Percentiles rank a stretch among this genome's conserved stretches.
Evolutionary conservation across 768 basidiomycete genomes (phyloP).

Genomic region (Pleurotus pulmonarius): DNA sequence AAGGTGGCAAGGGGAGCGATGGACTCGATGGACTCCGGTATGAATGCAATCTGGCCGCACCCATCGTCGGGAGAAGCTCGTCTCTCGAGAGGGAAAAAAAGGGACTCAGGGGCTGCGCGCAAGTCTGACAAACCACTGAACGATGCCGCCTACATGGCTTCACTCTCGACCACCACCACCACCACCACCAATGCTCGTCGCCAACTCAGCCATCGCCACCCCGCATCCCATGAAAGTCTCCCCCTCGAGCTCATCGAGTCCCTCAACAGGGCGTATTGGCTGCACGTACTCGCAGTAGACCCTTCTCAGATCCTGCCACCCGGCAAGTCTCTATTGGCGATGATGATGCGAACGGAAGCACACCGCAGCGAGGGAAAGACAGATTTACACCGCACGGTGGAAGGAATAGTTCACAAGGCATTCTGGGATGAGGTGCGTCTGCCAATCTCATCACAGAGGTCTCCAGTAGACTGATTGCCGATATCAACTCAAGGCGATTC

Average conservation of each 20-base stretch:
- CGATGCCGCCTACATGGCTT: background rate
- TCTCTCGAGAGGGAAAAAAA: no score
- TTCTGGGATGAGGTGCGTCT: conserved; percentile 72
- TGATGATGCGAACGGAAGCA: conserved; percentile 38
- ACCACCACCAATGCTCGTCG: background rate
- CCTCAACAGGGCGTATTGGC: conserved; percentile 59
- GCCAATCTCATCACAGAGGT: background rate
- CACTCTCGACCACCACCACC: conserved; percentile 4
- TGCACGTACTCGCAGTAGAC: conserved; percentile 66
- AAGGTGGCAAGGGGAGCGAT: no score
- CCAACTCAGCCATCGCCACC: background rate
- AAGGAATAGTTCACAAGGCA: conserved; percentile 55
- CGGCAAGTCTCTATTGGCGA: conserved; percentile 68
- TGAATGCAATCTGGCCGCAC: no score
- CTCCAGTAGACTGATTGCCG: background rate
- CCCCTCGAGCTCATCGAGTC: conserved; percentile 54
- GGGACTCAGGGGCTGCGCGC: background rate
- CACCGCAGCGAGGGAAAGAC: conserved; percentile 11
- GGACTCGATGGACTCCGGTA: no score
- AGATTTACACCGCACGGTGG: conserved; percentile 35
- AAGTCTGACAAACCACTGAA: background rate
- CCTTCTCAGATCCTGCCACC: conserved; percentile 59
- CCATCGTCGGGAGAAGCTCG: no score
- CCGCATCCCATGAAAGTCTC: conserved; percentile 23
- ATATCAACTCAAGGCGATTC: conserved; percentile 40